Evolutionary conservation across 257 asterid genomes (phyloP), one percentile per base, ranked within the genome.

Genomic region (Handroanthus guayacan): DNA sequence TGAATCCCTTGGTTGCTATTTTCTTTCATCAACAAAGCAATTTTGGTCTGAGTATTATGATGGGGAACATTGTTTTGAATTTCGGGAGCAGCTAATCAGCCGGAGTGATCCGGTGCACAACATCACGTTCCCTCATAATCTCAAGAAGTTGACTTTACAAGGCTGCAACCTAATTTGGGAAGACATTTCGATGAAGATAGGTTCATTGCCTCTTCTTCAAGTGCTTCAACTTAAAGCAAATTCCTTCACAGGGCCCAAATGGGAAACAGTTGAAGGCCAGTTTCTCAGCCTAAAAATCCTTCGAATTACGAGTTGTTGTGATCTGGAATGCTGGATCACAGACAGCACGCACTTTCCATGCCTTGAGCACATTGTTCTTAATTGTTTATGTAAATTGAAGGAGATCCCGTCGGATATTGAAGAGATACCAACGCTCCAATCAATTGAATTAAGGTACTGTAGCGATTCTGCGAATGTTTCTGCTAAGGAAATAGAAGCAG

Each of bases 321-420:
- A n/a, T 36, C 75, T 61, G 16, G 9, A 36, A 12, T 2, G 9
- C 4, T 69, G 81, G 81, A 61, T 1, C n/a, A 38, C 66, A 3
- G 81, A 68, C 5, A 50, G 62, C 37, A 12, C 55, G 54, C 73
- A 78, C 55, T 75, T 82, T 39, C 86, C 83, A 4, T 8, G 77
- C 72, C 83, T 82, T 50, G 79, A 78, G 54, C 62, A 54, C 7
- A 68, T 82, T 51, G 16, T 64, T 9, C 58, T 74, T 38, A 0
- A 0, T 0, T 0, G 7, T 0, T 14, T 74, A 10, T 1, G 1
- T 0, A 18, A 58, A 16, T n/a, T 82, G 57, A 13, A 38, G 67
- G 81, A 69, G 81, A 69, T 82, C 4, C 83, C 81, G n/a, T 48
- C 6, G 2, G 73, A 5, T 1, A 43, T 82, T 36, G 81, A 54